Conservation (phyloP, 1,284 basidiomycete genomes). For the Afroboletus lepidellus region DNA sequence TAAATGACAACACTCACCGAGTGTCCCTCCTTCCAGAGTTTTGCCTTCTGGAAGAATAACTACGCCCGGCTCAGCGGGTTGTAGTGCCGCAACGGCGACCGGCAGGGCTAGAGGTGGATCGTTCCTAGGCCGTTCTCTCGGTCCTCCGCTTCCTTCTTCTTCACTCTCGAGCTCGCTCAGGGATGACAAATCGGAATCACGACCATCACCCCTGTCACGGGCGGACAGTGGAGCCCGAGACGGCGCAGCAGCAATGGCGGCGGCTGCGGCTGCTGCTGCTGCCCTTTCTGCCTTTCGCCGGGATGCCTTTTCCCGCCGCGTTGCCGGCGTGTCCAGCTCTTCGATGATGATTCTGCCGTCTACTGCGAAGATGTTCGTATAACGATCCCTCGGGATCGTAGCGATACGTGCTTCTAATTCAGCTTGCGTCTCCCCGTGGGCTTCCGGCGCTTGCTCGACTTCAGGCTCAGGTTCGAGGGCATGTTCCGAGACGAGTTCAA, state of each 20-base stretch:
- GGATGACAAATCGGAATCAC: constrained; percentile 30
- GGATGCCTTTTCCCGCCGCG: constrained; percentile 53
- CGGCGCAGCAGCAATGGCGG: constrained; percentile 17
- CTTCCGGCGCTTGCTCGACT: background rate
- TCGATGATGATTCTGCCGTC: constrained; percentile 58
- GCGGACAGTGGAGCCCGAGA: constrained; percentile 4
- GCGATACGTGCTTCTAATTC: constrained; percentile 28
- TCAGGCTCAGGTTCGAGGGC: background rate
- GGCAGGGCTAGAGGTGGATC: constrained; percentile 5
- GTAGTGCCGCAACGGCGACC: constrained; percentile 7
- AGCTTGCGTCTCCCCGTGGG: constrained; percentile 9
- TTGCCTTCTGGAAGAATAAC: constrained; percentile 32
- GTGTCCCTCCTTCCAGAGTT: constrained; percentile 47
- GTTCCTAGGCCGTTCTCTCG: background rate
- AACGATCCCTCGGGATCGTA: constrained; percentile 28
- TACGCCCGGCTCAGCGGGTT: constrained; percentile 21
- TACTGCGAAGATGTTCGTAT: constrained; percentile 34
- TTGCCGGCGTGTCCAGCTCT: constrained; percentile 66
- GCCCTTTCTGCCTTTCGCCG: constrained; percentile 45
- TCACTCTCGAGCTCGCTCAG: constrained; percentile 32
- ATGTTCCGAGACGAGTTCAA: background rate
- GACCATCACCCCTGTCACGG: constrained; percentile 13
- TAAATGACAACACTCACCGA: constrained; percentile 42
- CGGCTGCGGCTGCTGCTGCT: constrained; percentile 24
- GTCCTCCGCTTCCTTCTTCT: constrained; percentile 15